Evolutionary conservation across 805 yeast genomes (phyloP).

Genomic region (Wickerhamiella domercqiae): DNA sequence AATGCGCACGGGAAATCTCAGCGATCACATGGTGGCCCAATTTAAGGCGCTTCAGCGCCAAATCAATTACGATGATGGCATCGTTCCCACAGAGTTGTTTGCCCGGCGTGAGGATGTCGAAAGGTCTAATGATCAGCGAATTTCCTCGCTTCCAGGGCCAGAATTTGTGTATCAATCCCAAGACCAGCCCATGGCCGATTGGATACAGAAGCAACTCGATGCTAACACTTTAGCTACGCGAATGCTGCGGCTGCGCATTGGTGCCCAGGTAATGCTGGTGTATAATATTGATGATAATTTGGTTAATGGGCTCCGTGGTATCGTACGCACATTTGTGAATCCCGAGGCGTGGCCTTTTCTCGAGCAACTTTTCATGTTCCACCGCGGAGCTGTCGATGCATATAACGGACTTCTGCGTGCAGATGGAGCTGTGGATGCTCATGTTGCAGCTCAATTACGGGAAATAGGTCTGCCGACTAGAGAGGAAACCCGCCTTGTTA

Average conservation of each 20-base stretch:
- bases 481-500: neutral
- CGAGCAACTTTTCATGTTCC: constrained; percentile 4
- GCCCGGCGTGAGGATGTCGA: constrained; percentile 78
- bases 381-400: constrained; percentile 6
- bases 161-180: constrained; percentile 30
- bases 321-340: constrained; percentile 38
- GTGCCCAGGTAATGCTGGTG: constrained; percentile 85
- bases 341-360: constrained; percentile 11
- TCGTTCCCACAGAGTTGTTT: constrained; percentile 77
- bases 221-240: constrained; percentile 55
- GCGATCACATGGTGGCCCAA: constrained; percentile 30
- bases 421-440: constrained; percentile 27
- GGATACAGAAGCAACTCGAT: constrained; percentile 30
- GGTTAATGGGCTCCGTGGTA: constrained; percentile 86
- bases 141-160: constrained; percentile 36
- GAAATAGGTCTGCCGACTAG: neutral
- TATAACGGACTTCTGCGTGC: constrained; percentile 13
- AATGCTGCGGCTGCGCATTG: constrained; percentile 48
- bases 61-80: constrained; percentile 48
- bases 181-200: constrained; percentile 26
- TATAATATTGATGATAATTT: constrained; percentile 51
- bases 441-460: neutral
- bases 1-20: constrained; percentile 56
- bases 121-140: constrained; percentile 43
- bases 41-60: constrained; percentile 41